phyloP scores from a whole-genome alignment of 306 rosid species.

The Dicorynia guianensis region DNA sequence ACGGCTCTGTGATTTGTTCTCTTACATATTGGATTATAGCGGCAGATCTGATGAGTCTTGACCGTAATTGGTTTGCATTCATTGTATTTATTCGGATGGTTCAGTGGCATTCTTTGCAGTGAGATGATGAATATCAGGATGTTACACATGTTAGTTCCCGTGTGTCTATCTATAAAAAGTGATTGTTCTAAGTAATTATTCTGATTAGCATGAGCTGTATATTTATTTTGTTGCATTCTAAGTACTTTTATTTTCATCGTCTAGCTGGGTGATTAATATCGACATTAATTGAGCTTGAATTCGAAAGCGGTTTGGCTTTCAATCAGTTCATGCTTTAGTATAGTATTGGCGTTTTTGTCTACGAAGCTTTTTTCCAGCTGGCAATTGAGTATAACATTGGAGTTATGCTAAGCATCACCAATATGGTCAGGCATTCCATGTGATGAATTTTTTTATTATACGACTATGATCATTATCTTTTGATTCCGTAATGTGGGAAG shows the following conservation, averaged over 20 bases:
- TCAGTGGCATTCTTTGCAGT: background rate
- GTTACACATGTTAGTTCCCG: background rate
- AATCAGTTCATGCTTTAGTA: constrained; percentile 5
- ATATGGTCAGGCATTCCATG: too few species aligned
- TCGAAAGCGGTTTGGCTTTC: background rate
- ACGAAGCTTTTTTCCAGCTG: background rate
- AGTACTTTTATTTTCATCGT: background rate
- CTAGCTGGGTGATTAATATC: background rate
- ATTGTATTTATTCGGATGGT: background rate
- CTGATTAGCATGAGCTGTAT: background rate
- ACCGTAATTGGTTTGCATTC: constrained; percentile 5
- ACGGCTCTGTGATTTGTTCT: background rate
- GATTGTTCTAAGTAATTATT: background rate
- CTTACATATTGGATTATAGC: background rate
- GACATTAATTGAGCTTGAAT: background rate
- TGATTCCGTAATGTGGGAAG: constrained; percentile 2
- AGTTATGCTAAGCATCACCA: too few species aligned
- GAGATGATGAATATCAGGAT: background rate
- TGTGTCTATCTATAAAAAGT: background rate
- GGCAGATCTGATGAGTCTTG: constrained; percentile 32
- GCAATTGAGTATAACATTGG: too few species aligned
- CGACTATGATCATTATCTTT: too few species aligned
- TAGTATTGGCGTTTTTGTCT: background rate
- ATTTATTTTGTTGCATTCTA: background rate
- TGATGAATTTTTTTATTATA: too few species aligned